Evolutionary conservation across 768 basidiomycete genomes (phyloP).

Genomic region (Mycena capillaripes): DNA sequence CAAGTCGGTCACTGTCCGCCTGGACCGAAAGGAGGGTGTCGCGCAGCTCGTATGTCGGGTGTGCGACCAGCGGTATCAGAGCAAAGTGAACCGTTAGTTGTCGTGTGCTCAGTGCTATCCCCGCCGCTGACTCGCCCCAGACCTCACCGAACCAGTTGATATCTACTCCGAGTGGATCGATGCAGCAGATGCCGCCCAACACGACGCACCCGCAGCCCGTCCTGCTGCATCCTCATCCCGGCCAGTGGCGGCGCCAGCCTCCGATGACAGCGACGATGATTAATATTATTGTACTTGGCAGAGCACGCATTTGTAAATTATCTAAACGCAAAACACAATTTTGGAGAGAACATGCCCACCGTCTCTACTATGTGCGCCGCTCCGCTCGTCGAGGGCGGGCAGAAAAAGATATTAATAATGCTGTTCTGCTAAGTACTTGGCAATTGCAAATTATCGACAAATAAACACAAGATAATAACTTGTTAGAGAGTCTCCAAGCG

Average conservation of each 20-base stretch:
- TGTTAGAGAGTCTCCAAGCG: conserved; percentile 7
- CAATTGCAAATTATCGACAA: too few relatives aligned
- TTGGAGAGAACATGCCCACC: too few relatives aligned
- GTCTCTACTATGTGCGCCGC: too few relatives aligned
- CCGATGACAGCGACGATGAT: conserved; percentile 66
- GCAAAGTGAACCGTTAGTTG: conserved; percentile 85
- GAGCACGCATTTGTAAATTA: conserved; percentile 14
- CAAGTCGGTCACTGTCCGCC: conserved; percentile 86
- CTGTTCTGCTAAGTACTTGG: too few relatives aligned
- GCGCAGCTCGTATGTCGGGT: conserved; percentile 86
- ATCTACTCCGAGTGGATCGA: conserved; percentile 95
- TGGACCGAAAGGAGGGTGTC: conserved; percentile 89
- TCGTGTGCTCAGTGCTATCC: conserved; percentile 28
- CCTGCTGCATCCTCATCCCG: conserved; percentile 74
- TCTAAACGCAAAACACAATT: neutral
- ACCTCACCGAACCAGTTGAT: conserved; percentile 89
- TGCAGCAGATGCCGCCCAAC: conserved; percentile 87
- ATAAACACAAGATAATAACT: neutral
- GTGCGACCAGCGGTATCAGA: conserved; percentile 90
- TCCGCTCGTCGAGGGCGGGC: too few relatives aligned
- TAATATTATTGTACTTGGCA: conserved; percentile 25
- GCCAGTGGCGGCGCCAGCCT: conserved; percentile 57
- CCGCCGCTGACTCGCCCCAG: conserved; percentile 53
- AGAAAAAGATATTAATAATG: too few relatives aligned
- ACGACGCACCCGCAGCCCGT: conserved; percentile 65